Base-by-base conservation (phyloP, 164 flowering plant species). In the Vitis rotundifolia region DNA sequence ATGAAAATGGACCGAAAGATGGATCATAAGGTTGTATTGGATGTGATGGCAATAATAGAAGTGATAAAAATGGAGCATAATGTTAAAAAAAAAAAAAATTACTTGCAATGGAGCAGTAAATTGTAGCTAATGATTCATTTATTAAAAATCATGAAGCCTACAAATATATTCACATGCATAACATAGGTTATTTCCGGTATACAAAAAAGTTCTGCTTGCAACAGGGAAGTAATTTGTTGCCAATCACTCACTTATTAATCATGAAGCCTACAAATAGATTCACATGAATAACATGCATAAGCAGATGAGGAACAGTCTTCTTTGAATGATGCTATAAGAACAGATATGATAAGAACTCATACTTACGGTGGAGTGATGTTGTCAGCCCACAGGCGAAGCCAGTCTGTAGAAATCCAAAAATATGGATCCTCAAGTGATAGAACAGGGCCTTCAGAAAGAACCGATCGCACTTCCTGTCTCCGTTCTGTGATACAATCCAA, bases 321-420 rank as follows among this genome's bases (percentile, higher is more conserved):
- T 59, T 1, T 37, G 11, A 26, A 59, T 26, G 15, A 51, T 10
- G 52, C 57, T 51, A 19, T 14, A 52, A 63, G 48, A 56, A 14
- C 60, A 57, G 8, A 26, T 11, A 53, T 50, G 9, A 15, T 6
- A 61, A 48, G 8, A 69, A 49, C 2, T 15, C 13, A 55, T 37
- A 81, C 97, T 82, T 84, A 93, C 99, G 72, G 64, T 26, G 91
- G 82, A 59, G 29, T 70, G 29, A 89, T 71, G 57, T 68, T 86
- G 72, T 96, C 98, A 70, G 95, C 87, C 98, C 99, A 96, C 54
- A 80, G 88, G 10, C 97, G 98, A 81, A 96, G 97, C 98, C 99
- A 96, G 53, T 96, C 98, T 10, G 85, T 69, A 12, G 94, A 82
- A 66, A 96, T 84, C 99, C 98, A 96, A 74, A 70, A 91, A 75